Evolutionary conservation across 2,329 filamentous ascomycete species (phyloP).

Genomic region (Capronia americana): DNA sequence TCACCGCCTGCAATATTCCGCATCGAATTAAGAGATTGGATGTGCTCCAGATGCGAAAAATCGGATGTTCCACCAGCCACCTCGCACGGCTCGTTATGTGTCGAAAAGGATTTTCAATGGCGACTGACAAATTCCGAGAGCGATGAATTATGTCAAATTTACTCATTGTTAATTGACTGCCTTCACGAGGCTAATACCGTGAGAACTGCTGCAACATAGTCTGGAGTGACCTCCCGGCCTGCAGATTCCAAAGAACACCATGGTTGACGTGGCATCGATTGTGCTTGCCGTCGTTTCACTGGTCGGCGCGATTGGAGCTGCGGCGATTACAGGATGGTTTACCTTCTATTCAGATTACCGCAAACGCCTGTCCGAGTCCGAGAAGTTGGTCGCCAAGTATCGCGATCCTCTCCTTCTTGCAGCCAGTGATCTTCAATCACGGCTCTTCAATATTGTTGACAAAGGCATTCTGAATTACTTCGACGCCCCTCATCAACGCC

Average conservation of each 20-base stretch:
- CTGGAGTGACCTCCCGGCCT: background rate
- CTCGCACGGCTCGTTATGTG: too few relatives aligned
- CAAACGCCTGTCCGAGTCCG: background rate
- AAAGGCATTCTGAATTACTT: background rate
- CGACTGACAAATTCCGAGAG: too few relatives aligned
- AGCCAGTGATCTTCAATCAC: background rate
- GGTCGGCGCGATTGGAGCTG: background rate
- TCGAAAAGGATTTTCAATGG: too few relatives aligned
- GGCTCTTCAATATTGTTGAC: slow-evolving; percentile 2
- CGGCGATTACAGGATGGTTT: background rate
- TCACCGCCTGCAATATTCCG: too few relatives aligned
- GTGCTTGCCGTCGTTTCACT: background rate
- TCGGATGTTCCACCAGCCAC: too few relatives aligned
- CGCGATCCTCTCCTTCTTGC: background rate
- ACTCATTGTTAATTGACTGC: too few relatives aligned
- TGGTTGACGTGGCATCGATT: background rate
- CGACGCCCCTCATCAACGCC: background rate
- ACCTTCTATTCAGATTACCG: background rate
- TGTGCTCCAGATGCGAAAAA: too few relatives aligned
- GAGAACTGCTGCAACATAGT: background rate
- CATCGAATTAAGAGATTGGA: too few relatives aligned
- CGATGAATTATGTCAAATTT: too few relatives aligned
- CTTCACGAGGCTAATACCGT: too few relatives aligned
- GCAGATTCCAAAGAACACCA: background rate
- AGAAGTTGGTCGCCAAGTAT: slow-evolving; percentile 6